Conservation (phyloP, 805 yeast genomes). For the Myxozyma melibiosi region DNA sequence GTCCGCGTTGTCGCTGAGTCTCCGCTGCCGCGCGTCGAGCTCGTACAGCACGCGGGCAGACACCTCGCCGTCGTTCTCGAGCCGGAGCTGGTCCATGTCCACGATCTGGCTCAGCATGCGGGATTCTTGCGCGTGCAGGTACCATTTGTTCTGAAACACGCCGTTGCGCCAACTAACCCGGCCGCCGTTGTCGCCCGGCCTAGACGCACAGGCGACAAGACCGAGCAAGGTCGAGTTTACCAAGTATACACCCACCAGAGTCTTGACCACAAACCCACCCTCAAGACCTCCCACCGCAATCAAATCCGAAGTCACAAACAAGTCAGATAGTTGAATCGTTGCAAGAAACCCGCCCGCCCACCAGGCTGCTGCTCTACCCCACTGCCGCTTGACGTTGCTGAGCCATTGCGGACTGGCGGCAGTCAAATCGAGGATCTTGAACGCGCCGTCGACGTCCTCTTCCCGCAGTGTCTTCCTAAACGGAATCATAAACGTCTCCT, state of each 20-base stretch:
- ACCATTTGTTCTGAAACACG: conserved; percentile 65
- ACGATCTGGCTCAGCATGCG: conserved; percentile 64
- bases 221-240: conserved; percentile 53
- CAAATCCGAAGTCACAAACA: conserved; percentile 48
- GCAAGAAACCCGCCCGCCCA: conserved; percentile 44
- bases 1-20: conserved; percentile 56
- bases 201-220: conserved; percentile 52
- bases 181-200: conserved; percentile 56
- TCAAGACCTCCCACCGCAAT: conserved; percentile 43
- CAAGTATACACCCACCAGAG: conserved; percentile 54
- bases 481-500: conserved; percentile 56
- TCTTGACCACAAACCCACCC: conserved; percentile 46
- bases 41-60: conserved; percentile 41
- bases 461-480: conserved; percentile 60
- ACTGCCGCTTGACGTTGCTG: conserved; percentile 41
- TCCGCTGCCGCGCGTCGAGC: conserved; percentile 42
- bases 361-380: conserved; percentile 43
- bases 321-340: conserved; percentile 51
- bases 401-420: conserved; percentile 59
- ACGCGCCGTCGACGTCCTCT: conserved; percentile 59
- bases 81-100: conserved; percentile 59
- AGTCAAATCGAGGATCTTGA: conserved; percentile 61
- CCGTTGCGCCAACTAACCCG: conserved; percentile 65
- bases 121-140: conserved; percentile 66
- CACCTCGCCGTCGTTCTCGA: conserved; percentile 48